phyloP scores from a whole-genome alignment of 768 basidiomycete species.

The Boletus rufocinnamomeus region DNA sequence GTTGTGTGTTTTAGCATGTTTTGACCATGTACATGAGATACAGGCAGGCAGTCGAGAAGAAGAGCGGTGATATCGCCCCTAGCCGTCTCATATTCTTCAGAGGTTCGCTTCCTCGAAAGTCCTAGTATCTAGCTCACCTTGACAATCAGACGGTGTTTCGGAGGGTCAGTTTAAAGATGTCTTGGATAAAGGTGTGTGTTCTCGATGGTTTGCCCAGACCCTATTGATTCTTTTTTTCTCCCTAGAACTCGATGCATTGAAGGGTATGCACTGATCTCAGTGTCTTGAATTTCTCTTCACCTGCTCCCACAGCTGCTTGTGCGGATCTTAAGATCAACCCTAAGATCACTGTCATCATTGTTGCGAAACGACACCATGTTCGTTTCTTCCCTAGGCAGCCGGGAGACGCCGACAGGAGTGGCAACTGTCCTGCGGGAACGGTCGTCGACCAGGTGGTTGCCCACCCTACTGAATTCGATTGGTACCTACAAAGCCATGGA shows the following conservation, averaged over 20 bases:
- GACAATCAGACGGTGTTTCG: constrained; percentile 51
- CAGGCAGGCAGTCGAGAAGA: constrained; percentile 54
- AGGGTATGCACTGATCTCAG: constrained; percentile 42
- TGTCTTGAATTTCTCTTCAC: constrained; percentile 5
- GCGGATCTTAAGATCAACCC: constrained; percentile 54
- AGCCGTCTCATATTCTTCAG: constrained; percentile 77
- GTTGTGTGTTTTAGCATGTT: constrained; percentile 42
- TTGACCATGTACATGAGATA: constrained; percentile 61
- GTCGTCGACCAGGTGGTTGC: constrained; percentile 72
- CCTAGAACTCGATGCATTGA: constrained; percentile 59
- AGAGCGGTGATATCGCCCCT: constrained; percentile 45
- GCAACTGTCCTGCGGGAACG: constrained; percentile 77
- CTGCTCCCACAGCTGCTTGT: constrained; percentile 56
- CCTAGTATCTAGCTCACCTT: constrained; percentile 5
- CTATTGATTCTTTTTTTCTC: constrained; percentile 4
- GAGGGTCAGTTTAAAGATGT: constrained; percentile 52
- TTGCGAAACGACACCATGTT: constrained; percentile 60
- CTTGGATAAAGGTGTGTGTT: constrained; percentile 53
- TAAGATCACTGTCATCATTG: constrained; percentile 75
- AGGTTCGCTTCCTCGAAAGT: constrained; percentile 41
- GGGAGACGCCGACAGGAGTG: constrained; percentile 59
- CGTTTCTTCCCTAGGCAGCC: constrained; percentile 53
- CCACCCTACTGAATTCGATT: constrained; percentile 75
- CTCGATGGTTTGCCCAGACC: neutral
- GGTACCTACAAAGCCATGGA: constrained; percentile 75